A percentile compares a stretch with the other conserved stretches of the same genome.
Conservation (phyloP, 2,329 filamentous ascomycete species). For the Diaporthe citriasiana region DNA sequence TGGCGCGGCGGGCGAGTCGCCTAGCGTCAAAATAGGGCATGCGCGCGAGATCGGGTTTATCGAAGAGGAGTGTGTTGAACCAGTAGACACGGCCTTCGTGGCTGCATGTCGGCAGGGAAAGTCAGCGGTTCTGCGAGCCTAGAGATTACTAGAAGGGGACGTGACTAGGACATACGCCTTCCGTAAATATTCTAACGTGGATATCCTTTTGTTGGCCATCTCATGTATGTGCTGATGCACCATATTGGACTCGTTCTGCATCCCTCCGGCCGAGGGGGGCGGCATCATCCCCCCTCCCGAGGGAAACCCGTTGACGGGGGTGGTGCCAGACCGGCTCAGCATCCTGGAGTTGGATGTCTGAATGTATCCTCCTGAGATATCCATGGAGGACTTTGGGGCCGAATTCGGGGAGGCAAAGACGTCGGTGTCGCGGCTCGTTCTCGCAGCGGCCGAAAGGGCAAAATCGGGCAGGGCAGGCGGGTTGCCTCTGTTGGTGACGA, state of each 20-base stretch:
- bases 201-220: slow-evolving; percentile 90
- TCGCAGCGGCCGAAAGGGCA: slow-evolving; percentile 63
- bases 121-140: neutral
- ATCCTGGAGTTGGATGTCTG: slow-evolving; percentile 56
- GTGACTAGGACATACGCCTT: slow-evolving; percentile 79
- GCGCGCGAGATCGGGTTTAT: slow-evolving; percentile 81
- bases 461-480: slow-evolving; percentile 70
- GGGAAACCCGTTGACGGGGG: slow-evolving; percentile 48
- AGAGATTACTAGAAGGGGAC: neutral
- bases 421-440: slow-evolving; percentile 31
- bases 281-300: slow-evolving; percentile 45
- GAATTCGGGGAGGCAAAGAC: slow-evolving; percentile 10
- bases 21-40: slow-evolving; percentile 89
- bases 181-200: slow-evolving; percentile 90
- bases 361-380: slow-evolving; percentile 36
- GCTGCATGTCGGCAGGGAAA: slow-evolving; percentile 60
- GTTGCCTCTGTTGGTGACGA: slow-evolving; percentile 60
- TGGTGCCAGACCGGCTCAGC: slow-evolving; percentile 59
- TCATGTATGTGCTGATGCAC: slow-evolving; percentile 81
- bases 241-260: slow-evolving; percentile 62
- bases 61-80: slow-evolving; percentile 97
- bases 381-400: slow-evolving; percentile 23
- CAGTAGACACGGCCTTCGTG: slow-evolving; percentile 96
- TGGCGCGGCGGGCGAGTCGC: slow-evolving; percentile 89
- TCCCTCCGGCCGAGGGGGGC: slow-evolving; percentile 47